Conservation (phyloP, 805 yeast genomes). For the Vanderwaltozyma tropicalis region DNA sequence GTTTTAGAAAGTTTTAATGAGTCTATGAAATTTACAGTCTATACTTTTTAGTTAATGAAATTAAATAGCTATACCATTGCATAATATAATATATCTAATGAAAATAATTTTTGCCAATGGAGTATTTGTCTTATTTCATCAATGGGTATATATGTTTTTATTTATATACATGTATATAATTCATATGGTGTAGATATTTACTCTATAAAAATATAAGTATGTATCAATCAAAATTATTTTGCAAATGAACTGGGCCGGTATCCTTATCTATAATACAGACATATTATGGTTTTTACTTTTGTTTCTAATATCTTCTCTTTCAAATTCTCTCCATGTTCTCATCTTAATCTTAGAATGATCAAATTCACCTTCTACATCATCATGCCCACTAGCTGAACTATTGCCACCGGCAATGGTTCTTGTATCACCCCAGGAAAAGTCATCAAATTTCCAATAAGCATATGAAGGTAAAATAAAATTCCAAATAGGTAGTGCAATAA, state of each 20-base stretch:
- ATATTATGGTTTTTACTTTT: not conserved
- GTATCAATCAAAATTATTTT: no score
- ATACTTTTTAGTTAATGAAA: conserved; percentile 24
- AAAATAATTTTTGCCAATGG: no score
- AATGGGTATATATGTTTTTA: no score
- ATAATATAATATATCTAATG: no score
- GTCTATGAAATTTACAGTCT: conserved; percentile 13
- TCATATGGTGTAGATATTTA: no score
- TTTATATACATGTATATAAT: no score
- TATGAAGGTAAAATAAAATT: conserved; percentile 78
- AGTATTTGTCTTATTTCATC: no score
- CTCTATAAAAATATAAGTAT: no score
- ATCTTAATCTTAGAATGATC: conserved; percentile 84
- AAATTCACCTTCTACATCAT: conserved; percentile 69
- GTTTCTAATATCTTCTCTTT: conserved; percentile 38
- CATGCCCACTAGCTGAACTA: conserved; percentile 22
- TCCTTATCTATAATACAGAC: not conserved
- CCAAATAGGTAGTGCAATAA: conserved; percentile 86
- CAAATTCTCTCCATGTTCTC: conserved; percentile 94
- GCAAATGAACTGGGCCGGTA: no score
- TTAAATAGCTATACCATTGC: no score
- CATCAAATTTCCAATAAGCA: conserved; percentile 92
- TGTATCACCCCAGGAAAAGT: conserved; percentile 94
- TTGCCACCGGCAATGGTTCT: conserved; percentile 67
- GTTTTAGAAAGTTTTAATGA: conserved; percentile 29